phyloP scores from a whole-genome alignment of 306 rosid species.

The Carpinus fangiana region DNA sequence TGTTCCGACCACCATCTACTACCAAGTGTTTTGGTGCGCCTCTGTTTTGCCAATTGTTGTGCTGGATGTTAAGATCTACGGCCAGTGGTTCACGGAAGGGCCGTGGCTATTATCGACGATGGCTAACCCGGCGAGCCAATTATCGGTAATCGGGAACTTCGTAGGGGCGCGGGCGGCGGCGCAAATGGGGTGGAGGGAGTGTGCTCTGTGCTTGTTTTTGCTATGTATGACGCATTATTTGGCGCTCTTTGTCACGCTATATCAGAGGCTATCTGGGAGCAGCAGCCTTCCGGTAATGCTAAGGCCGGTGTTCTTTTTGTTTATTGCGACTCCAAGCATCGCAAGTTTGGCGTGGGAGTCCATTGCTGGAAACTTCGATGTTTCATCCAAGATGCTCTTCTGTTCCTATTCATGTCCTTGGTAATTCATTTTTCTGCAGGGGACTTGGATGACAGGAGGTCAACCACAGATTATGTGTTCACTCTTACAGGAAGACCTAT shows the following conservation, averaged over 20 bases:
- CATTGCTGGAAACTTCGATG: neutral
- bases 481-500: too few relatives aligned
- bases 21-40: neutral
- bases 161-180: neutral
- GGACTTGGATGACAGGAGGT: too few relatives aligned
- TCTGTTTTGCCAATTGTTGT: neutral
- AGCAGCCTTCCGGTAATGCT: neutral
- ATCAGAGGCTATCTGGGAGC: constrained; percentile 1
- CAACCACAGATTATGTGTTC: too few relatives aligned
- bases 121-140: neutral
- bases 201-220: neutral
- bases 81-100: constrained; percentile 2
- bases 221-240: neutral
- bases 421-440: neutral
- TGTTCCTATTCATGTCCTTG: constrained; percentile 2
- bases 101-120: neutral
- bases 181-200: neutral
- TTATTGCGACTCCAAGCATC: constrained; percentile 3
- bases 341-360: neutral
- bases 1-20: neutral
- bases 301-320: neutral
- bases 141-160: neutral
- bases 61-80: neutral
- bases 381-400: constrained; percentile 5
- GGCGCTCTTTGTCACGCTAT: constrained; percentile 3